Percentiles rank a stretch among this genome's conserved stretches.
Conservation (phyloP, 208 protist genomes). For the Trichomonas vaginalis region DNA sequence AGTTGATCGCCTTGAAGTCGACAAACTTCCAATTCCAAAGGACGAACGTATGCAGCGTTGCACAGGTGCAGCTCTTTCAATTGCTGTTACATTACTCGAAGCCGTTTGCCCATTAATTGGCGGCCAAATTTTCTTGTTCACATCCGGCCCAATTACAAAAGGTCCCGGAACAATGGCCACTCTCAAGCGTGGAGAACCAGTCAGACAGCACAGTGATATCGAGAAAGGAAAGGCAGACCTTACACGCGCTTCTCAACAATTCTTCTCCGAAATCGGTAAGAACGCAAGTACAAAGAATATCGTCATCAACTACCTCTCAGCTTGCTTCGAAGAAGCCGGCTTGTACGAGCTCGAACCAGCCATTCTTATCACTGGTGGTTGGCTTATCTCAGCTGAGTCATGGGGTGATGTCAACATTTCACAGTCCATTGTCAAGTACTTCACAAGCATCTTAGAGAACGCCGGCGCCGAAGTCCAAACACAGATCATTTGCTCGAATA, state of each 20-base stretch:
- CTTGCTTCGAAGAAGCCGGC: conserved; percentile 65
- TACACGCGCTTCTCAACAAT: conserved; percentile 47
- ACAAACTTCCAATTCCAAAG: neutral
- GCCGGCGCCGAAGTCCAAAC: neutral
- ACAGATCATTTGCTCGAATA: neutral
- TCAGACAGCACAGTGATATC: conserved; percentile 84
- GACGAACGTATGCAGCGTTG: neutral
- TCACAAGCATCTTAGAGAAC: neutral
- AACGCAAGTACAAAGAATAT: conserved; percentile 71
- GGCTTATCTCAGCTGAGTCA: neutral
- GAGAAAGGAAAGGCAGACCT: conserved; percentile 39
- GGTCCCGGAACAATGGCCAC: conserved; percentile 48
- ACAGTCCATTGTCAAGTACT: neutral
- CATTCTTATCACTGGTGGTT: conserved; percentile 42
- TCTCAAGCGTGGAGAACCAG: conserved; percentile 67
- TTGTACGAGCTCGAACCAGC: conserved; percentile 68
- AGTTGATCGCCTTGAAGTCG: neutral
- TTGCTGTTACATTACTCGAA: neutral
- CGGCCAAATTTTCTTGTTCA: neutral
- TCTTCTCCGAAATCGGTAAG: conserved; percentile 76
- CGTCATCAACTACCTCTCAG: conserved; percentile 79
- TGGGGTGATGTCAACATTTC: neutral
- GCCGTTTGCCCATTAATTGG: neutral
- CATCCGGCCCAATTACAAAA: conserved; percentile 19
- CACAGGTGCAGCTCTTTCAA: neutral